These are phyloP conservation scores for Chalciporus piperatus DNA, from an alignment of 768 basidiomycete species.

Conservation along the genomic window DNA sequence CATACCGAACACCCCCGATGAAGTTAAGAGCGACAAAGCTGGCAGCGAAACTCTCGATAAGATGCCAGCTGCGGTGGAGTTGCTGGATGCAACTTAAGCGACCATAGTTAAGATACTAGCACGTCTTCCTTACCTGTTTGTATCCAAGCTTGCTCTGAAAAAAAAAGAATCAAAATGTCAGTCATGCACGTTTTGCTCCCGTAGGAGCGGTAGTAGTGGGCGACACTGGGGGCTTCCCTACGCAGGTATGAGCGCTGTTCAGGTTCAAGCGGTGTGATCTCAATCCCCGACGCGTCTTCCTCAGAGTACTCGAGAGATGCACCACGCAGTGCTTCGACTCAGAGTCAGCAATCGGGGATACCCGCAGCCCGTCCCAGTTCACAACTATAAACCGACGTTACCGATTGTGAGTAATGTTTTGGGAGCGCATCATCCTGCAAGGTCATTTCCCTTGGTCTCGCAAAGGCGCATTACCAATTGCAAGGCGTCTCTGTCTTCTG, in stretches of 20 bases:
- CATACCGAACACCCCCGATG: slow-evolving; percentile 80
- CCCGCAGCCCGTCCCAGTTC: slow-evolving; percentile 85
- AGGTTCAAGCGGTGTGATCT: slow-evolving; percentile 98
- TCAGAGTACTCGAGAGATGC: slow-evolving; percentile 9
- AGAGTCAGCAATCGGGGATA: slow-evolving; percentile 57
- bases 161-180: slow-evolving; percentile 41
- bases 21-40: slow-evolving; percentile 90
- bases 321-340: slow-evolving; percentile 12
- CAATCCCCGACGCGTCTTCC: slow-evolving; percentile 59
- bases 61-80: slow-evolving; percentile 83
- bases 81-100: slow-evolving; percentile 43
- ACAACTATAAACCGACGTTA: slow-evolving; percentile 71
- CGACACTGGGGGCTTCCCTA: slow-evolving; percentile 89
- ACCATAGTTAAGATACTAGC: not conserved
- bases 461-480: slow-evolving; percentile 52
- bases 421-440: slow-evolving; percentile 30
- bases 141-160: slow-evolving; percentile 72
- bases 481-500: slow-evolving; percentile 45
- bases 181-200: slow-evolving; percentile 41
- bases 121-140: slow-evolving; percentile 53
- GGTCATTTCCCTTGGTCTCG: slow-evolving; percentile 27
- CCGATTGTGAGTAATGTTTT: slow-evolving; percentile 51
- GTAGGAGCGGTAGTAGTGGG: slow-evolving; percentile 39
- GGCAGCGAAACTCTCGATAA: slow-evolving; percentile 82
- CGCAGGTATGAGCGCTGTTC: slow-evolving; percentile 97